Percentiles rank a stretch among this genome's conserved stretches.
Evolutionary conservation across 1,139 yeast species (phyloP).

Genomic region (Trichomonascaceae sp.): DNA sequence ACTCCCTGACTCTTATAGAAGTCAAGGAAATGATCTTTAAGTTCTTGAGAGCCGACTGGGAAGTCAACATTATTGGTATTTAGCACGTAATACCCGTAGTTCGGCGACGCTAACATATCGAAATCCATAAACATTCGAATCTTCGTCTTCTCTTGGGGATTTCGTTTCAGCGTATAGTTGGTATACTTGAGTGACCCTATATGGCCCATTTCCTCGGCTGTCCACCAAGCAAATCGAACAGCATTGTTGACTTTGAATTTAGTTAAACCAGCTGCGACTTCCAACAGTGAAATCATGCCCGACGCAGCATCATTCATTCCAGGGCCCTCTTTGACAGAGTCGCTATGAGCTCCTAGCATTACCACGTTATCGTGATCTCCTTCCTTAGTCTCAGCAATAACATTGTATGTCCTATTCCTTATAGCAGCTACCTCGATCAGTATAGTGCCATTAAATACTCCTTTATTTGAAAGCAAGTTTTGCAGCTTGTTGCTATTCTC

Average conservation of each 20-base stretch:
- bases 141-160: conserved; percentile 66
- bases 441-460: conserved; percentile 36
- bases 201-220: conserved; percentile 95
- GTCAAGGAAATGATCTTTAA: conserved; percentile 50
- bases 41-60: conserved; percentile 81
- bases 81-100: conserved; percentile 81
- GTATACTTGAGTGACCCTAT: conserved; percentile 82
- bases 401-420: conserved; percentile 60
- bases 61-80: conserved; percentile 58
- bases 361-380: conserved; percentile 88
- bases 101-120: conserved; percentile 98
- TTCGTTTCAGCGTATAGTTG: conserved; percentile 36
- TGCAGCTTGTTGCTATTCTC: conserved; percentile 44
- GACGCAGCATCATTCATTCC: conserved; percentile 95
- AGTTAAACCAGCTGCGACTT: conserved; percentile 74
- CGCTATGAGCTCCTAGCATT: conserved; percentile 88
- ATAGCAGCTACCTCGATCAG: conserved; percentile 61
- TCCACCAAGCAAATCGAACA: conserved; percentile 96
- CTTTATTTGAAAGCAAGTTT: conserved; percentile 15
- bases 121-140: conserved; percentile 90
- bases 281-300: conserved; percentile 77
- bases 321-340: conserved; percentile 86
- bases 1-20: conserved; percentile 56
- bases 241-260: conserved; percentile 68
- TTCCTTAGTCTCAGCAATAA: conserved; percentile 72